phyloP scores from a whole-genome alignment of 2,329 filamentous ascomycete species.

The Coleophoma cylindrospora region DNA sequence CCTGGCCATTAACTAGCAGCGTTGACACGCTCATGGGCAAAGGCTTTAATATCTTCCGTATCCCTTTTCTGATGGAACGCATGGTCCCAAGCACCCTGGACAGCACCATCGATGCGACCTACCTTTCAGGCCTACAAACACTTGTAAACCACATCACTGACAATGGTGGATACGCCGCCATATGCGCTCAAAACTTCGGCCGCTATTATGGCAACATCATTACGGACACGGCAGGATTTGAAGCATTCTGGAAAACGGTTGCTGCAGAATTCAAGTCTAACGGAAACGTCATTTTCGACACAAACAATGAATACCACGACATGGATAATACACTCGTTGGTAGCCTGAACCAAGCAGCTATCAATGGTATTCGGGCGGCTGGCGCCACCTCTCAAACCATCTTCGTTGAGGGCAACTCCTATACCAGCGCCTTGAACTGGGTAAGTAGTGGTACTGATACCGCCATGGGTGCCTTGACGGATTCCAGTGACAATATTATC shows the following conservation, averaged over 20 bases:
- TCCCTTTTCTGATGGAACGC: constrained; percentile 49
- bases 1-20: constrained; percentile 37
- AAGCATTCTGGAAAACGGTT: constrained; percentile 34
- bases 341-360: constrained; percentile 37
- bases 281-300: constrained; percentile 33
- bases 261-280: constrained; percentile 31
- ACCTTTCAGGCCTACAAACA: constrained; percentile 36
- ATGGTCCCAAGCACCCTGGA: constrained; percentile 43
- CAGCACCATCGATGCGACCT: constrained; percentile 34
- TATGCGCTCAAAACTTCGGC: constrained; percentile 46
- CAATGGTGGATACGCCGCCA: constrained; percentile 40
- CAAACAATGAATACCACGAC: constrained; percentile 40
- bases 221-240: constrained; percentile 29
- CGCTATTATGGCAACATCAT: constrained; percentile 39
- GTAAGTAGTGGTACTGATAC: constrained; percentile 32
- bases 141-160: constrained; percentile 40
- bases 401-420: constrained; percentile 39
- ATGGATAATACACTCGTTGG: constrained; percentile 34
- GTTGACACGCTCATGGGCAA: constrained; percentile 16
- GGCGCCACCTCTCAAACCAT: constrained; percentile 43
- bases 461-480: constrained; percentile 39
- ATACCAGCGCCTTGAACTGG: constrained; percentile 42
- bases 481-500: constrained; percentile 44
- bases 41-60: constrained; percentile 28
- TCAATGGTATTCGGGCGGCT: constrained; percentile 32